Base-by-base conservation (phyloP, 768 basidiomycete genomes). In the Xerocomellus intermedius region DNA sequence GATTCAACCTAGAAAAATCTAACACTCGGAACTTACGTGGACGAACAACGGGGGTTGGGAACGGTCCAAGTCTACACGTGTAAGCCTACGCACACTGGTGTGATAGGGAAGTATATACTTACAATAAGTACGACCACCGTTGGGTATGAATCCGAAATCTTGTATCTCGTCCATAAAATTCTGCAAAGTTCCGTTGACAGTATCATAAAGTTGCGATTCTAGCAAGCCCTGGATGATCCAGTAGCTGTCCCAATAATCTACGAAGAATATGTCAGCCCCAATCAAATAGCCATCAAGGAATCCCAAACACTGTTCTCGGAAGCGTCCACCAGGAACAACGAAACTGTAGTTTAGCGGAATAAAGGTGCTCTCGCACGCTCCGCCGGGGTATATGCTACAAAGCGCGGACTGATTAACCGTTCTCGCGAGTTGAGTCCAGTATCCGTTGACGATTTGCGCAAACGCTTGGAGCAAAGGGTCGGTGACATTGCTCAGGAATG, bases 161-260 rank as follows among this genome's bases (percentile, higher is more conserved):
- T 88, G 83, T 43, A 98, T 75, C 67, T 96, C 87, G 64, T 98
- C 94, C 93, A 97, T 94, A 66, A 98, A 97, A 74, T 97, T 96
- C 59, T 91, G 84, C 33, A 97, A 74, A 0, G 93, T 90, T 12
- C 77, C 83, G 58, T 90, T 89, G 54, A 81, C 89, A 50, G 90
- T 78, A 50, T 77, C 76, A 61, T 82, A 86, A 13, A 97, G 78
- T 59, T 88, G 81, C 2, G 90, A 92, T 65, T 87, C 75, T 30
- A 98, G 73, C n/a, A 97, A 76, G 37, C 95, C 95, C 61, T 93
- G 85, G 9, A 89, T 72, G 58, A 94, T 93, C 91, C 91, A 94
- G 73, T 83, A 93, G 60, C 87, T 89, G 68, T 83, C 82, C 82
- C 80, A 80, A 42, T 82, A 84, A 61, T 80, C 79, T 81, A 24